phyloP scores from a whole-genome alignment of 1,284 basidiomycete genomes.

The Coriolopsis trogii region DNA sequence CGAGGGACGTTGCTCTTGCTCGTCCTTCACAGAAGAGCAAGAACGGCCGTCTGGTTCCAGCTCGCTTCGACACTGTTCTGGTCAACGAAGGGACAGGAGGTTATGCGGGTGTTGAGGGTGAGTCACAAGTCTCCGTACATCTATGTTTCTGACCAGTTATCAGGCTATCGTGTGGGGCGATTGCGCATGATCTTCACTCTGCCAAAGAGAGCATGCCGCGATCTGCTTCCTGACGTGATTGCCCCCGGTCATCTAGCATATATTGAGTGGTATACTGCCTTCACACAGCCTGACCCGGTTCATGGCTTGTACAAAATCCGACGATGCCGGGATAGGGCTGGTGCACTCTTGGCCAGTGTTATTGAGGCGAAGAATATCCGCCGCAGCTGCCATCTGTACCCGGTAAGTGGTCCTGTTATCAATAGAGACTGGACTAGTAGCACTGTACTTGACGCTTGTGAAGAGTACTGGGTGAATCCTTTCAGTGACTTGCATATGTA shows the following conservation, averaged over 20 bases:
- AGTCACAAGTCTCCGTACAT: background rate
- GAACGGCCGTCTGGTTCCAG: constrained; percentile 5
- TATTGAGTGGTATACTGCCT: constrained; percentile 36
- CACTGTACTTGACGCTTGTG: constrained; percentile 37
- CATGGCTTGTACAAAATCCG: constrained; percentile 25
- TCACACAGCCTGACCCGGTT: constrained; percentile 11
- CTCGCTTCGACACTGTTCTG: too few relatives aligned
- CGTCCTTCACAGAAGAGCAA: constrained; percentile 7
- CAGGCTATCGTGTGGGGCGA: constrained; percentile 25
- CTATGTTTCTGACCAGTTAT: background rate
- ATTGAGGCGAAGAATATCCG: constrained; percentile 29
- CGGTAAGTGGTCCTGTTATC: constrained; percentile 15
- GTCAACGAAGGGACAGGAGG: constrained; percentile 11
- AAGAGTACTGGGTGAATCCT: constrained; percentile 33
- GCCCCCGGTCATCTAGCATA: constrained; percentile 31
- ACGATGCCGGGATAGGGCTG: constrained; percentile 12
- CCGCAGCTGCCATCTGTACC: constrained; percentile 35
- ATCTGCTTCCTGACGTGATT: constrained; percentile 14
- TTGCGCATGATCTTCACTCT: constrained; percentile 22
- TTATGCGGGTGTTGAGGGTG: constrained; percentile 3
- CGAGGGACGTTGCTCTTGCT: constrained; percentile 13
- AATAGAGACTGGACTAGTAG: constrained; percentile 36
- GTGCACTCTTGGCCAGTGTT: constrained; percentile 26
- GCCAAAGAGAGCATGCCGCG: background rate
- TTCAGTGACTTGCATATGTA: constrained; percentile 35